Percentiles rank a stretch among this genome's conserved stretches.
These are phyloP conservation scores for Simmondsia chinensis DNA, from an alignment of 148 eudicot genomes.

Conservation along the genomic window DNA sequence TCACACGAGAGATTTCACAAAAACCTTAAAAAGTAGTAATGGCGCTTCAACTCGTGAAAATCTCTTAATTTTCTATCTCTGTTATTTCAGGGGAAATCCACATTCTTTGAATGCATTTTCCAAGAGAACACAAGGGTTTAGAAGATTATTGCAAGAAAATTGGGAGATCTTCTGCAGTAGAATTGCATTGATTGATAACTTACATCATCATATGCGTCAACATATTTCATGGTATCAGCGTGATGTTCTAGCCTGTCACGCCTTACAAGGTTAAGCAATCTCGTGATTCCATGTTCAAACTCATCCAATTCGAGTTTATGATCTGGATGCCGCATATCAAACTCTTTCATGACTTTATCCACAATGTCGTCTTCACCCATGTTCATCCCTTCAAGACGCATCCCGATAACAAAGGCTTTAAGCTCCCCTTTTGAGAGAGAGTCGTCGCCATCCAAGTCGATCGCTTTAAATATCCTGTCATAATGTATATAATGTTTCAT, in stretches of 20 bases:
- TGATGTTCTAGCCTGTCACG: slow-evolving; percentile 7
- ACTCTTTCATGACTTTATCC: slow-evolving; percentile 48
- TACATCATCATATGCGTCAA: slow-evolving; percentile 44
- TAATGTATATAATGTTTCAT: no score
- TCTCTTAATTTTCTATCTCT: no score
- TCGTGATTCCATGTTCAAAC: slow-evolving; percentile 51
- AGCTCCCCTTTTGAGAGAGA: slow-evolving; percentile 50
- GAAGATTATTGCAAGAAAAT: no score
- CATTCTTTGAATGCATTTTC: no score
- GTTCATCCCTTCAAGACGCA: slow-evolving; percentile 42
- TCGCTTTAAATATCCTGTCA: slow-evolving; percentile 51
- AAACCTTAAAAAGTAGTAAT: no score
- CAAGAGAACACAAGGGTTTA: no score
- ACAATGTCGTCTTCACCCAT: slow-evolving; percentile 43
- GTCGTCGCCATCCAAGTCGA: slow-evolving; percentile 36
- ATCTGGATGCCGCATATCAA: slow-evolving; percentile 43
- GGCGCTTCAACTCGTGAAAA: no score
- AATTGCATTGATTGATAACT: no score
- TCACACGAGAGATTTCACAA: no score
- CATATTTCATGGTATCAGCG: slow-evolving; percentile 24
- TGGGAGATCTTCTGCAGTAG: no score
- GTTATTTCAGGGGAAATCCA: no score
- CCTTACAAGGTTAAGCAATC: slow-evolving; percentile 42
- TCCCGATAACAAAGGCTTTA: slow-evolving; percentile 63
- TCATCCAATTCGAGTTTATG: slow-evolving; percentile 28